Evolutionary conservation across 192 early-diverging fungal genomes (phyloP).

Genomic region (Backusella morwellensis): DNA sequence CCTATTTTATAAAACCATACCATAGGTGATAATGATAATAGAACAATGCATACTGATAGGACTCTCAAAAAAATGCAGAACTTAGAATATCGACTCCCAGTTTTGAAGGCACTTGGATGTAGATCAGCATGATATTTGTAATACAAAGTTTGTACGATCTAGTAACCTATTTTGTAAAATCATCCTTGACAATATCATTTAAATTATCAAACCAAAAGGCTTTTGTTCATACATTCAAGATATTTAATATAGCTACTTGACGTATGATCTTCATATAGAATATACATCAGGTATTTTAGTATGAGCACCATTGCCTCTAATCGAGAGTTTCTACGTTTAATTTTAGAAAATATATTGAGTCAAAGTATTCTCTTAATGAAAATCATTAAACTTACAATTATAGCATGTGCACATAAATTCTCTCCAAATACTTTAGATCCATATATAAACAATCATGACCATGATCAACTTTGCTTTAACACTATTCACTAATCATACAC

Average conservation of each 20-base stretch:
- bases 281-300: neutral
- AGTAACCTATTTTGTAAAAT: neutral
- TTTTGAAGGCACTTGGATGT: neutral
- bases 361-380: too few species aligned
- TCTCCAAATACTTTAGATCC: neutral
- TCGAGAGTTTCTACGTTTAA: neutral
- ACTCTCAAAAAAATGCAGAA: neutral
- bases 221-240: too few species aligned
- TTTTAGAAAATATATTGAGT: neutral
- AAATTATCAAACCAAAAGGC: too few species aligned
- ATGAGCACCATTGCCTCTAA: neutral
- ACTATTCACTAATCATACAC: neutral
- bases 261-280: too few species aligned
- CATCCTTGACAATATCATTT: neutral
- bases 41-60: neutral
- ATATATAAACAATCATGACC: neutral
- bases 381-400: too few species aligned
- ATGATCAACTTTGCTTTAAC: neutral
- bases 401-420: neutral
- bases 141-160: neutral
- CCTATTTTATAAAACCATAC: neutral
- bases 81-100: neutral
- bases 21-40: neutral
- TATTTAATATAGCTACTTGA: too few species aligned
- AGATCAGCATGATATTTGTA: neutral